These are phyloP conservation scores for Hymenoscyphus salicellus DNA, from an alignment of 2,329 filamentous ascomycete genomes.

Conservation along the genomic window DNA sequence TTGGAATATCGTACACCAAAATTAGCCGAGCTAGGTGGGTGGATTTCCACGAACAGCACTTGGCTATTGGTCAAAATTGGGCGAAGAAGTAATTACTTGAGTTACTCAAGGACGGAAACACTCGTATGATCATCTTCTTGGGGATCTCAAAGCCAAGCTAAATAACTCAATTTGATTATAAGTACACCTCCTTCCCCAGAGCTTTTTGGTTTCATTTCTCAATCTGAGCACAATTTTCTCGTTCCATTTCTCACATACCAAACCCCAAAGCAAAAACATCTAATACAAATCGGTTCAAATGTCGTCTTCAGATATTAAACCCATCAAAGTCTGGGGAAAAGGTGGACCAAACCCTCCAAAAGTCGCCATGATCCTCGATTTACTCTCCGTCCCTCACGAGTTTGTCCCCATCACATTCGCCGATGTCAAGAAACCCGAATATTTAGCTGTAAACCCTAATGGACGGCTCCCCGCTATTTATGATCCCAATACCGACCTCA, in stretches of 20 bases:
- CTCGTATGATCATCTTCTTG: neutral
- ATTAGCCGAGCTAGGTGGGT: too few species aligned
- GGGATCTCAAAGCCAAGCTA: neutral
- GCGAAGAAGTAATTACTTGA: too few species aligned
- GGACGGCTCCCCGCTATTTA: constrained; percentile 5
- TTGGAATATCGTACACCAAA: too few species aligned
- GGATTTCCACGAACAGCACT: too few species aligned
- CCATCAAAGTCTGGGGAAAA: constrained; percentile 7
- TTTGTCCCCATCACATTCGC: neutral
- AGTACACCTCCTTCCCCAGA: neutral
- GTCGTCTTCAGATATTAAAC: constrained; percentile 4
- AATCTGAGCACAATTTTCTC: neutral
- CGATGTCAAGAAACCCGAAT: constrained; percentile 5
- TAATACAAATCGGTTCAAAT: neutral
- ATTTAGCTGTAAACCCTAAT: constrained; percentile 8
- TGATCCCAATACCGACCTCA: constrained; percentile 10
- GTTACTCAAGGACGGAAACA: neutral
- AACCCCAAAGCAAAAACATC: neutral
- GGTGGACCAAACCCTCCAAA: constrained; percentile 7
- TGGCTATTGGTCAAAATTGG: too few species aligned
- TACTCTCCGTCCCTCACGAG: constrained; percentile 7
- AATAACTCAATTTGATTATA: neutral
- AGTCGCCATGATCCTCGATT: constrained; percentile 5
- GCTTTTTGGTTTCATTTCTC: neutral
- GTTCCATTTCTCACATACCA: neutral